These are phyloP conservation scores for Tetrahymena malaccensis DNA, from an alignment of 73 alveolate species.

Conservation along the genomic window DNA sequence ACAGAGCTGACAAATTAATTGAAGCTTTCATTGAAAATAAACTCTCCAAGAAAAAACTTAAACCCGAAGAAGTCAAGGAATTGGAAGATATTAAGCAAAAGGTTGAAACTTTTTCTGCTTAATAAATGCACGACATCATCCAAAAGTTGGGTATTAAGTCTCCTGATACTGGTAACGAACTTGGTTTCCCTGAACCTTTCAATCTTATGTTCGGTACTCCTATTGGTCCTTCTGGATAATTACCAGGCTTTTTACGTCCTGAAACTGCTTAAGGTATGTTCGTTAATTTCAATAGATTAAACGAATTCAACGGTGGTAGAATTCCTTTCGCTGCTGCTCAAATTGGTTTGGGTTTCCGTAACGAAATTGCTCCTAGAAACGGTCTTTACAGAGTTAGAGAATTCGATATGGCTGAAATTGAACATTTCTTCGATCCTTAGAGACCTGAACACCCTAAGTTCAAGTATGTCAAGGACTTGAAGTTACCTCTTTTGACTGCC, in stretches of 20 bases:
- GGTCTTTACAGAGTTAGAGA: constrained; percentile 96
- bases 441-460: constrained; percentile 86
- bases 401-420: constrained; percentile 99
- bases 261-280: constrained; percentile 99
- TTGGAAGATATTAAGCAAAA: constrained; percentile 43
- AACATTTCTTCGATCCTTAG: constrained; percentile 94
- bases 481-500: constrained; percentile 75
- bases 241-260: constrained; percentile 92
- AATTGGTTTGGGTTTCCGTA: constrained; percentile 97
- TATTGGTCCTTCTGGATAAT: constrained; percentile 96
- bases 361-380: constrained; percentile 98
- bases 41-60: constrained; percentile 58
- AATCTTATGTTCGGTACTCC: constrained; percentile 96
- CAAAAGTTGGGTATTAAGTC: constrained; percentile 72
- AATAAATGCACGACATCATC: constrained; percentile 67
- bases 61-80: constrained; percentile 68
- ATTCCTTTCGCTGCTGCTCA: constrained; percentile 98
- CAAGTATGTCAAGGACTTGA: constrained; percentile 55
- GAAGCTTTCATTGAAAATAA: constrained; percentile 71
- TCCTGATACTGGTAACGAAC: constrained; percentile 95
- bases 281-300: constrained; percentile 89
- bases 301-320: constrained; percentile 89
- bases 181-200: constrained; percentile 75
- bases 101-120: constrained; percentile 76
- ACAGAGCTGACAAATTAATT: constrained; percentile 94